Evolutionary conservation across 148 eudicot genomes (phyloP), one percentile per base, ranked within the genome.

Genomic region (Cornus kousa): DNA sequence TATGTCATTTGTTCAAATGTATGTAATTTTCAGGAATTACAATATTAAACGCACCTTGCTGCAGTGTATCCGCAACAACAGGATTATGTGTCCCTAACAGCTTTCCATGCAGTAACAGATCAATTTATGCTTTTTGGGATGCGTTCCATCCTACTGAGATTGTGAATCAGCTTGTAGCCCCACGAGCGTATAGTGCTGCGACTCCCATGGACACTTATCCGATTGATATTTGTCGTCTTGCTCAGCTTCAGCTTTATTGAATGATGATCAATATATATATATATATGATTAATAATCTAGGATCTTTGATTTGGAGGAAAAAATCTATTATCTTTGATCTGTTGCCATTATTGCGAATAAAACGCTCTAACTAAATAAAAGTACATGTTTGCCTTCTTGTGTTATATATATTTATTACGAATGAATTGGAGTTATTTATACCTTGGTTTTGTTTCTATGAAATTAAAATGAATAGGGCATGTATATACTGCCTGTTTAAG

Each of bases 101-200:
- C 50, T 5, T 14, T 9, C 83, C 83, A 1, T 81, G 83, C 72
- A 6, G 2, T 31, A 50, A 71, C 9, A 76, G 83, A 32, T 65
- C 17, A 28, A 7, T 10, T 1, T 33, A 71, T 32, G 23, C 19
- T 35, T 81, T 76, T 17, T 81, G 69, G 70, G 80, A 81, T 67
- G 71, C 16, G 3, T 81, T 68, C 35, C 83, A 81, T 71, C 80
- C 83, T 20, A 37, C 83, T 12, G 79, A 80, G 13, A 53, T 5
- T 70, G 35, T 78, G 1, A 37, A 23, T 70, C 12, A 9, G 9
- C 9, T 31, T 7, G 50, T 24, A 16, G 79, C 37, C 22, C 2
- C 68, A 35, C 32, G 71, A 75, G 74, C 75, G 46, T 75, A 80
- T 43, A 75, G 22, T 39, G 75, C 75, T 32, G 13, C 17, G n/a